Evolutionary conservation across 129 eudicot species (phyloP), one percentile per base, ranked within the genome.

Genomic region (Pulicaria dysenterica): DNA sequence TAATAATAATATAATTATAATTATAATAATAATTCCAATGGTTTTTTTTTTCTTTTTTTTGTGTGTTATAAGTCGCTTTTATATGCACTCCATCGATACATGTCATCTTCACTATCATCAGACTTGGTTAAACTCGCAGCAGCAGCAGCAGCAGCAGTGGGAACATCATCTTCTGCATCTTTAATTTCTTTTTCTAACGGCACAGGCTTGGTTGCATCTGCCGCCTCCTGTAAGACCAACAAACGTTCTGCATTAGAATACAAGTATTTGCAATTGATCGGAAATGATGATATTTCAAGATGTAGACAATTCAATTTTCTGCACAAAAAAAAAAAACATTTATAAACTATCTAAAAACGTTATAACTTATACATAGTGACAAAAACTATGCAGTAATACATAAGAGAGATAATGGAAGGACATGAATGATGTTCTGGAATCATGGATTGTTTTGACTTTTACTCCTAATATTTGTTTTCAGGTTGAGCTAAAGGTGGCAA

Each of bases 101-200:
- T 5, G 61, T 90, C 93, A 15, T 85, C 95, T 42, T 87, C 93
- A 10, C 69, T 76, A 8, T 87, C 92, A 57, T 67, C 55, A 53
- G 84, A 58, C 79, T 85, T 81, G 4, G 54, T 16, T 3, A 91
- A 89, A 68, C 86, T 83, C 62, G 53, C 69, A 55, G n/a, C 75
- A 43, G 42, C 69, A 41, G 71, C 78, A 39, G 47, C 70, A 41
- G 31, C 31, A 24, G 31, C 31, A 24, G 31, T 2, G 31, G 78
- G 73, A 49, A 54, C 31, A 14, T 79, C 85, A 16, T 19, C 42
- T 62, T 39, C 72, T 51, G 43, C 40, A 11, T 72, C 76, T 53
- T 67, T 76, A 14, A 51, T 75, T 71, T 75, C 80, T 50, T 75
- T 79, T 76, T 77, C 76, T 13, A 38, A 10, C 70, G 53, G 43